Evolutionary conservation across 2,329 filamentous ascomycete species (phyloP).

Genomic region (Pseudogymnoascus sp.): DNA sequence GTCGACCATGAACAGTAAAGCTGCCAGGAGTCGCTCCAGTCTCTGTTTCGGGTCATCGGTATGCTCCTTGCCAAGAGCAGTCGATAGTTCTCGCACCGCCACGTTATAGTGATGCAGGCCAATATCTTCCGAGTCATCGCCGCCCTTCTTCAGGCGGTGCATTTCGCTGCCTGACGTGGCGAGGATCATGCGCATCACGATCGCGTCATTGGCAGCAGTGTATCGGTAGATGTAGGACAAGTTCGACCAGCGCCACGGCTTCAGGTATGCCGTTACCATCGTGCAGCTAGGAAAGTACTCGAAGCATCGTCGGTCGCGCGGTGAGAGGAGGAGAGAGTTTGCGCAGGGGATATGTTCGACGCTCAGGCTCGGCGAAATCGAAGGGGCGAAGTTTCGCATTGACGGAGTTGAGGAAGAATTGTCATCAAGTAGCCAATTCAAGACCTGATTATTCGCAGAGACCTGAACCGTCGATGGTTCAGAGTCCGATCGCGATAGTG

Average conservation of each 20-base stretch:
- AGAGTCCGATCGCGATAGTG: not conserved
- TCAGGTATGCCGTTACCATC: conserved; percentile 33
- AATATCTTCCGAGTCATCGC: not conserved
- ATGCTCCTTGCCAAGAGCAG: not conserved
- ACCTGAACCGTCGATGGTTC: not conserved
- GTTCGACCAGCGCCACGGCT: conserved; percentile 34
- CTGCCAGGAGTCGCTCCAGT: not conserved
- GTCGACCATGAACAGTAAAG: not conserved
- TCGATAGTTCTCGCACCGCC: not conserved
- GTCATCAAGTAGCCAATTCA: not conserved
- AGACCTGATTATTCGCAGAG: not conserved
- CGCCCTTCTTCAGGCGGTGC: conserved; percentile 21
- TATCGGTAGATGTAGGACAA: conserved; percentile 34
- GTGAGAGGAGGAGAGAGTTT: conserved; percentile 32
- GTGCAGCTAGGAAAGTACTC: conserved; percentile 32
- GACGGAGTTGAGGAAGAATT: conserved; percentile 14
- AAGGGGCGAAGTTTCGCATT: conserved; percentile 24
- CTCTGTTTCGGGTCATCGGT: conserved; percentile 14
- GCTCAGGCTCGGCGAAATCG: conserved; percentile 18
- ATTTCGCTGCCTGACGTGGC: conserved; percentile 34
- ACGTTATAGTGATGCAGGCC: conserved; percentile 1
- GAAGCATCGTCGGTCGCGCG: conserved; percentile 32
- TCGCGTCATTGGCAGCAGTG: conserved; percentile 31
- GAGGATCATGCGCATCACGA: conserved; percentile 37
- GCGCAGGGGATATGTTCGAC: conserved; percentile 25